phyloP scores from a whole-genome alignment of 495 filamentous ascomycete genomes.

The Tuber aestivum region DNA sequence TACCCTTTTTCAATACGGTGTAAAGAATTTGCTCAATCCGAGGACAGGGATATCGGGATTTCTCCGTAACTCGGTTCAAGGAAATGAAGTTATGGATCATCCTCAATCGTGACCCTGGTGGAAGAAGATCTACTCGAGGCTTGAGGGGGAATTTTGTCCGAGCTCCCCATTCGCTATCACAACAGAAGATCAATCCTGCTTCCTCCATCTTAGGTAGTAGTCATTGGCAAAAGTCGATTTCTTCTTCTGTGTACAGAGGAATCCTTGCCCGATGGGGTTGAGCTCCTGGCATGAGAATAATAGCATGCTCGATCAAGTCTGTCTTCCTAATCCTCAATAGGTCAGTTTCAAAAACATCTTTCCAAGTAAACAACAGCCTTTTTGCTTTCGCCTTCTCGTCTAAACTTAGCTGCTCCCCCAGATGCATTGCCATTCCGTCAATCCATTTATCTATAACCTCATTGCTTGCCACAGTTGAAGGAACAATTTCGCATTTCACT shows the following conservation, averaged over 20 bases:
- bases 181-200: neutral
- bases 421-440: no score
- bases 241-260: no score
- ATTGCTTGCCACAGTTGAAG: rapidly evolving
- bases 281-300: rapidly evolving
- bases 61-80: neutral
- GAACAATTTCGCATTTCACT: no score
- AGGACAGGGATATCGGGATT: neutral
- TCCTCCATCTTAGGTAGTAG: neutral
- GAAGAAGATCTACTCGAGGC: no score
- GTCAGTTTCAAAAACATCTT: neutral
- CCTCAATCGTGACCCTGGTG: no score
- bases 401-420: no score
- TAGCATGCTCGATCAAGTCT: neutral
- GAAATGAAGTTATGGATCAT: neutral
- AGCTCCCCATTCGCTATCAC: neutral
- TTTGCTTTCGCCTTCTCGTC: no score
- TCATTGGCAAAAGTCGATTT: neutral
- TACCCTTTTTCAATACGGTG: neutral
- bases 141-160: neutral
- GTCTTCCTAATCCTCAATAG: neutral
- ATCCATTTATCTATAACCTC: no score
- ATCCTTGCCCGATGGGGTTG: neutral
- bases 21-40: neutral
- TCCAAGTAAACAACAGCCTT: neutral